Evolutionary conservation across 805 yeast genomes (phyloP).

Genomic region (Candida manassasensis): DNA sequence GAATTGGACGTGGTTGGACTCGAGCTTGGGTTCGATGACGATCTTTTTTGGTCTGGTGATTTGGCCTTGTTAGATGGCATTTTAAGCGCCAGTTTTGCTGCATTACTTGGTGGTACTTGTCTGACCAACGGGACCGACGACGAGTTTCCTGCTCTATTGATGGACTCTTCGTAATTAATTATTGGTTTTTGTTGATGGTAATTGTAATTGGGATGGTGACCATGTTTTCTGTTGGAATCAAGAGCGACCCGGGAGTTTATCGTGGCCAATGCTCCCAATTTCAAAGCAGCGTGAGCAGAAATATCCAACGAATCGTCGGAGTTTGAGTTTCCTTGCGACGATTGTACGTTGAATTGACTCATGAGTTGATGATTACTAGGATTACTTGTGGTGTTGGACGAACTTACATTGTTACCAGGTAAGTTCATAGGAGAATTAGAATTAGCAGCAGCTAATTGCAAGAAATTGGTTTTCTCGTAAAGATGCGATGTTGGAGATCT

Average conservation of each 20-base stretch:
- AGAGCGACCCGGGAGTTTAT: slow-evolving; percentile 52
- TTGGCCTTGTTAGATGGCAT: slow-evolving; percentile 1
- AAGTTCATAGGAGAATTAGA: slow-evolving; percentile 13
- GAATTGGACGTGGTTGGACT: slow-evolving; percentile 13
- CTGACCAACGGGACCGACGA: slow-evolving; percentile 30
- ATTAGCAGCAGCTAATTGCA: slow-evolving; percentile 30
- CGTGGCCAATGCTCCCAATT: slow-evolving; percentile 63
- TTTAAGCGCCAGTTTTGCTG: slow-evolving; percentile 6
- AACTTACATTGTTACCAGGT: background rate
- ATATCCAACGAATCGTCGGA: slow-evolving; percentile 22
- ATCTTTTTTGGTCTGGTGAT: slow-evolving; percentile 4
- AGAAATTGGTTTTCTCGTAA: slow-evolving; percentile 40
- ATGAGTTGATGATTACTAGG: background rate
- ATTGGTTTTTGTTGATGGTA: slow-evolving; percentile 8
- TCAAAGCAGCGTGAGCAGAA: slow-evolving; percentile 42
- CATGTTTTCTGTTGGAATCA: slow-evolving; percentile 35
- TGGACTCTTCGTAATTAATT: slow-evolving; percentile 28
- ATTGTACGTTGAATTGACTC: slow-evolving; percentile 11
- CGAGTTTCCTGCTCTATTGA: slow-evolving; percentile 32
- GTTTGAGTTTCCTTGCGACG: slow-evolving; percentile 10
- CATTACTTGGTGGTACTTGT: slow-evolving; percentile 8
- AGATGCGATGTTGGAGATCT: slow-evolving; percentile 39
- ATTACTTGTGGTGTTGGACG: slow-evolving; percentile 1
- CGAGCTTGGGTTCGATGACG: slow-evolving; percentile 2
- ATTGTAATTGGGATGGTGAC: slow-evolving; percentile 9